phyloP scores from a whole-genome alignment of 176 grass and related monocot species.

The Pontederia paniculata region DNA sequence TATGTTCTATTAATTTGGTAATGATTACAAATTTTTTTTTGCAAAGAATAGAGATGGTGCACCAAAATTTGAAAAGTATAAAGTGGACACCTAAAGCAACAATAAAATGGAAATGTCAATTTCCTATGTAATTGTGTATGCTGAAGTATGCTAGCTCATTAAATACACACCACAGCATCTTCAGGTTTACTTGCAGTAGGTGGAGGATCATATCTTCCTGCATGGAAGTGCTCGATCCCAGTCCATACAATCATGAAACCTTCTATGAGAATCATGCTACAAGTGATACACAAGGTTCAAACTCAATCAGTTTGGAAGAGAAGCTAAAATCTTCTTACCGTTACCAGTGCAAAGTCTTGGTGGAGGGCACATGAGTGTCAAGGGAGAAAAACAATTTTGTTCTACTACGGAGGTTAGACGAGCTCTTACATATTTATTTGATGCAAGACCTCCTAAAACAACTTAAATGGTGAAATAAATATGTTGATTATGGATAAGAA shows the following conservation, averaged over 20 bases:
- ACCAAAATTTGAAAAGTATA: too few species aligned
- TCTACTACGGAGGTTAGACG: constrained; percentile 47
- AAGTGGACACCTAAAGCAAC: background rate
- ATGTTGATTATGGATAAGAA: constrained; percentile 1
- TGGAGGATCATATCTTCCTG: constrained; percentile 77
- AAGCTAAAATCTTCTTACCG: constrained; percentile 31
- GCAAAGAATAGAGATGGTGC: too few species aligned
- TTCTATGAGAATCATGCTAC: constrained; percentile 23
- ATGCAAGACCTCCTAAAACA: constrained; percentile 93
- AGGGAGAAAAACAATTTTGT: constrained; percentile 50
- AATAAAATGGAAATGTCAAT: too few species aligned
- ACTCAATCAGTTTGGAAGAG: background rate
- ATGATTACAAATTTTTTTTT: too few species aligned
- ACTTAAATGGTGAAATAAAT: constrained; percentile 38
- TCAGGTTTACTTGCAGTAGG: constrained; percentile 58
- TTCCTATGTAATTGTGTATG: too few species aligned
- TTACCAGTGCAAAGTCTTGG: constrained; percentile 90
- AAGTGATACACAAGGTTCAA: background rate
- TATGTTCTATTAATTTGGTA: too few species aligned
- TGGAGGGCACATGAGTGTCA: constrained; percentile 66
- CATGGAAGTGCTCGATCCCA: constrained; percentile 76
- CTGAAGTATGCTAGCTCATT: background rate
- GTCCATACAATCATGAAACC: constrained; percentile 98
- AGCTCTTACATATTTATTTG: constrained; percentile 69
- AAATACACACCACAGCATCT: constrained; percentile 63